These are phyloP conservation scores for Petunia hybrid DNA, from an alignment of 305 asterid genomes.

Conservation along the genomic window DNA sequence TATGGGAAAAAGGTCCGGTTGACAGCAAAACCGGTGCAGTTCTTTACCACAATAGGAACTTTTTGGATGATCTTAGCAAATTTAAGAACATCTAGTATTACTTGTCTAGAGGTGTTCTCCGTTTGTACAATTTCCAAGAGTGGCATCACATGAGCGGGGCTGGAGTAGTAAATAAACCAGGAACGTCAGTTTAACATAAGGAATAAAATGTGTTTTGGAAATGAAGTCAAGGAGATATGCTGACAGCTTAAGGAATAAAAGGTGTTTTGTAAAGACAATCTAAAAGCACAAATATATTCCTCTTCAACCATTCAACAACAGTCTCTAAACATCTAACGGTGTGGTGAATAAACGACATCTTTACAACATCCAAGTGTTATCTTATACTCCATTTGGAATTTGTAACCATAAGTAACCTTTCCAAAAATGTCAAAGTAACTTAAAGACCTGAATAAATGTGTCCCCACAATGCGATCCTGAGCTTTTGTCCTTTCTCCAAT, in stretches of 20 bases:
- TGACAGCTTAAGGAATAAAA: neutral
- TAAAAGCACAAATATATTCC: neutral
- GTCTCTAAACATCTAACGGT: too few species aligned
- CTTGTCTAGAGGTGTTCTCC: conserved; percentile 38
- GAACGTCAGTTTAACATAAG: neutral
- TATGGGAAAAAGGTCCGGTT: conserved; percentile 44
- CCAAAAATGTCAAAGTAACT: neutral
- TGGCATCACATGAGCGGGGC: conserved; percentile 50
- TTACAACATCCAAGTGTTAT: too few species aligned
- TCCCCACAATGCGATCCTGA: conserved; percentile 40
- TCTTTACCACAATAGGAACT: conserved; percentile 41
- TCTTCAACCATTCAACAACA: neutral
- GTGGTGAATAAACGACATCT: too few species aligned
- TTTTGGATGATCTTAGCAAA: conserved; percentile 39
- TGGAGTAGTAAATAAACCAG: neutral
- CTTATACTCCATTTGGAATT: neutral
- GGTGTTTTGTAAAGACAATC: neutral
- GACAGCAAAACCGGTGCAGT: conserved; percentile 44
- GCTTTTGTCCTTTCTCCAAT: conserved; percentile 38
- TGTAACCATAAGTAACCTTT: neutral
- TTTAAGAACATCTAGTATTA: conserved; percentile 35
- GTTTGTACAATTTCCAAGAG: conserved; percentile 42
- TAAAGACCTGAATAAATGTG: conserved; percentile 41
- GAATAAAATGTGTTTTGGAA: neutral
- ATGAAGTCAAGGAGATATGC: neutral